Evolutionary conservation across 495 filamentous ascomycete genomes (phyloP), one percentile per base, ranked within the genome.

Genomic region (Thermochaetoides thermophila): DNA sequence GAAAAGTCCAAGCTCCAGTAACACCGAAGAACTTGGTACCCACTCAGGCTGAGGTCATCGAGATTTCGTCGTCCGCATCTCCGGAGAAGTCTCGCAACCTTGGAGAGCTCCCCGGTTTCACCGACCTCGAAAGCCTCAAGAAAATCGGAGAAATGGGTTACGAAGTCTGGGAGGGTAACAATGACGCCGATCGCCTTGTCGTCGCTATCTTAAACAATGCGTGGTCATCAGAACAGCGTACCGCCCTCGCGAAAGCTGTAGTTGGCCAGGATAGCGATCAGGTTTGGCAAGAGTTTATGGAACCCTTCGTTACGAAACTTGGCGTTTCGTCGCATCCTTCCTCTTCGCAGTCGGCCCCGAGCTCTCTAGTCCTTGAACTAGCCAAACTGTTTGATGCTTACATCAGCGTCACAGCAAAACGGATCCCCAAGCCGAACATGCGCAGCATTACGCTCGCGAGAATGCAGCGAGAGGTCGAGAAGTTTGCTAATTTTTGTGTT

Each of bases 341-440:
- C n/a, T n/a, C n/a, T n/a, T n/a, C n/a, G n/a, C n/a, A n/a, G n/a
- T n/a, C n/a, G n/a, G n/a, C n/a, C n/a, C n/a, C n/a, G n/a, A n/a
- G n/a, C n/a, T n/a, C n/a, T n/a, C n/a, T n/a, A n/a, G n/a, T n/a
- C n/a, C n/a, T n/a, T n/a, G n/a, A n/a, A n/a, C n/a, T n/a, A n/a
- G n/a, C n/a, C n/a, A n/a, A n/a, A 10, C 34, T 55, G 1, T 57
- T 57, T 13, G 42, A 50, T 13, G 33, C 27, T 4, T 57, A 36
- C 37, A 31, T 36, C 8, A 38, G 20, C 16, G 24, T 30, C n/a
- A 36, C 24, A 4, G 27, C 33, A 2, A 22, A 7, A 22, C 34
- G 45, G 4, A 7, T 42, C 6, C 3, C 35, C 3, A 14, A 8
- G 3, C 11, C 8, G 9, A 32, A 21, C 1, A 5, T 47, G 11